These are phyloP conservation scores for Metarhizium robertsii DNA, from an alignment of 2,329 filamentous ascomycete species.

Conservation along the genomic window DNA sequence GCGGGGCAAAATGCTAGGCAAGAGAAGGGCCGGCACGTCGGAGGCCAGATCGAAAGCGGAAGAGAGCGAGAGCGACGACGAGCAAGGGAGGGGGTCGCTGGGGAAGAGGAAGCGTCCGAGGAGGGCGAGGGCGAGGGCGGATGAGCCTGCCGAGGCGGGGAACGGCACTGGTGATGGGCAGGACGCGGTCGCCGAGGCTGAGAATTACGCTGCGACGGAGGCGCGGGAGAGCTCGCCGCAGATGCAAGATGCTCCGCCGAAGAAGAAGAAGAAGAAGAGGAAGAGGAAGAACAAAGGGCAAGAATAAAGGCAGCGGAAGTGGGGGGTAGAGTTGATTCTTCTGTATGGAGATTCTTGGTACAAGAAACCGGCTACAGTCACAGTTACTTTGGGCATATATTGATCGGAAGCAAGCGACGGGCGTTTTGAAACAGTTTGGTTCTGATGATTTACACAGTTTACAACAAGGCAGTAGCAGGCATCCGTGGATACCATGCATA, in stretches of 20 bases:
- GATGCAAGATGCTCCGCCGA: not conserved
- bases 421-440: too few relatives aligned
- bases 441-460: too few relatives aligned
- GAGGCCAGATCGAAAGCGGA: constrained; percentile 8
- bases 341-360: too few relatives aligned
- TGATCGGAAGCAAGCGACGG: too few relatives aligned
- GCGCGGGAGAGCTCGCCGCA: constrained; percentile 1
- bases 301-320: constrained; percentile 1
- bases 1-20: constrained; percentile 20
- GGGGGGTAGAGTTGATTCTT: too few relatives aligned
- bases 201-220: too few relatives aligned
- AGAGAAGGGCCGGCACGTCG: constrained; percentile 6
- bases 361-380: too few relatives aligned
- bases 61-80: constrained; percentile 26
- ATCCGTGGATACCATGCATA: too few relatives aligned
- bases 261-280: constrained; percentile 9
- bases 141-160: constrained; percentile 1
- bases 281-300: constrained; percentile 17
- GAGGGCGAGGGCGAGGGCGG: constrained; percentile 10
- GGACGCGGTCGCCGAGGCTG: not conserved
- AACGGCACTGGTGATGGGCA: not conserved
- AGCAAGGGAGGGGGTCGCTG: constrained; percentile 26
- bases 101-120: constrained; percentile 27
- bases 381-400: too few relatives aligned
- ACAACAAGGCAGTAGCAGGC: too few relatives aligned